Base-by-base conservation (phyloP, 352 stramenopile genomes). In the Halophytophthora polymorphica region DNA sequence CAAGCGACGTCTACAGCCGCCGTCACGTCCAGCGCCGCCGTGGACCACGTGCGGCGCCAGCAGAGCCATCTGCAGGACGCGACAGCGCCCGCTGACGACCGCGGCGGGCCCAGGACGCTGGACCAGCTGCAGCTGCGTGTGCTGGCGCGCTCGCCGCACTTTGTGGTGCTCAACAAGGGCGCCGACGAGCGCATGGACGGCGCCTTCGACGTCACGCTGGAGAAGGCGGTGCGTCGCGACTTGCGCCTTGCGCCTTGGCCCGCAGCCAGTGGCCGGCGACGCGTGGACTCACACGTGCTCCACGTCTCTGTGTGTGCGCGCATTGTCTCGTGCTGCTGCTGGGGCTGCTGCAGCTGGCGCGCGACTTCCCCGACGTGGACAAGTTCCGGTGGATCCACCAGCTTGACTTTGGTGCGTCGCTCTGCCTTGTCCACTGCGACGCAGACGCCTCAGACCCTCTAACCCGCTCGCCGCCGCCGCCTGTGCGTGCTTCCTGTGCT, bases 341-440 rank as follows among this genome's bases (percentile, higher is more conserved):
- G 17, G 33, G 10, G 10, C 6, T 50, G 29, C 10, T 51, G 33
- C 57, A 91, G 65, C 56, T 96, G 33, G 55, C 77, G 36, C 68
- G 83, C 7, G 73, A 92, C 45, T 91, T 77, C 46, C 80, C 80
- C 19, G 66, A 88, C n/a, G 68, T 90, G 13, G 50, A 65, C 6
- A 91, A 95, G 53, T 90, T 93, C 40, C 82, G 84, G 19, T 95
- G 84, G 86, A 89, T 96, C 50, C 87, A 96, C 53, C 85, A 96
- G 64, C 70, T 96, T 19, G 87, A 96, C 63, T 96, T 95, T 66
- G 76, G 78, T 90, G 66, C 19, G 39, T 40, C 11, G 18, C 12
- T n/a, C 38, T 39, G 25, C 19, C n/a, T 17, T 25, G 8, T 31
- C 14, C 1, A 33, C 33, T 10, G 22, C 8, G 22, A 41, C 17